These are phyloP conservation scores for Cladorrhinum sp. DNA, from an alignment of 2,329 filamentous ascomycete species.

Conservation along the genomic window DNA sequence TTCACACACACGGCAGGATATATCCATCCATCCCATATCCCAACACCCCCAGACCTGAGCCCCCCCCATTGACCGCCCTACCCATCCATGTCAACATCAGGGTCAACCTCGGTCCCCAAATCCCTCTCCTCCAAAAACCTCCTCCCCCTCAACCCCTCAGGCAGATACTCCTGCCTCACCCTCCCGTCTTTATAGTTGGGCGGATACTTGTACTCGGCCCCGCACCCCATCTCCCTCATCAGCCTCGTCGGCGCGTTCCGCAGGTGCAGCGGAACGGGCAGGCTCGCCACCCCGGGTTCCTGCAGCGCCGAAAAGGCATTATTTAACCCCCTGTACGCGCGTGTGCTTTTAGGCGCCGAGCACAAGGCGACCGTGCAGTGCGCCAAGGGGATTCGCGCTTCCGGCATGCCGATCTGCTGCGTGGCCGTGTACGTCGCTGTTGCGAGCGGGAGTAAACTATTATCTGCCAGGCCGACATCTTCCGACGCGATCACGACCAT, in stretches of 20 bases:
- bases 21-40: no score
- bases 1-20: no score
- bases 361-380: slow-evolving; percentile 81
- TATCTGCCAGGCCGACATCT: slow-evolving; percentile 89
- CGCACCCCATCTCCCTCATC: slow-evolving; percentile 91
- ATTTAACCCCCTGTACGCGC: slow-evolving; percentile 77
- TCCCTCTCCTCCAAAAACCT: slow-evolving; percentile 77
- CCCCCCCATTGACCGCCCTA: no score
- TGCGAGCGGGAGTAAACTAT: slow-evolving; percentile 75
- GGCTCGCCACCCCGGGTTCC: slow-evolving; percentile 76
- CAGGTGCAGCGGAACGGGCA: slow-evolving; percentile 83
- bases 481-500: slow-evolving; percentile 95
- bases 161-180: slow-evolving; percentile 88
- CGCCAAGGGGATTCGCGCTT: slow-evolving; percentile 86
- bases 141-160: slow-evolving; percentile 66
- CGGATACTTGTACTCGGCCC: slow-evolving; percentile 93
- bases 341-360: slow-evolving; percentile 79
- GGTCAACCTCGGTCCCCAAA: slow-evolving; percentile 75
- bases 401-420: slow-evolving; percentile 92
- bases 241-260: slow-evolving; percentile 87
- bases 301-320: slow-evolving; percentile 75
- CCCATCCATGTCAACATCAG: slow-evolving; percentile 51
- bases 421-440: slow-evolving; percentile 83
- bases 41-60: no score
- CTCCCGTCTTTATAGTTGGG: slow-evolving; percentile 80